Base-by-base conservation (phyloP, 495 filamentous ascomycete genomes). In the Usnea hakonensis region DNA sequence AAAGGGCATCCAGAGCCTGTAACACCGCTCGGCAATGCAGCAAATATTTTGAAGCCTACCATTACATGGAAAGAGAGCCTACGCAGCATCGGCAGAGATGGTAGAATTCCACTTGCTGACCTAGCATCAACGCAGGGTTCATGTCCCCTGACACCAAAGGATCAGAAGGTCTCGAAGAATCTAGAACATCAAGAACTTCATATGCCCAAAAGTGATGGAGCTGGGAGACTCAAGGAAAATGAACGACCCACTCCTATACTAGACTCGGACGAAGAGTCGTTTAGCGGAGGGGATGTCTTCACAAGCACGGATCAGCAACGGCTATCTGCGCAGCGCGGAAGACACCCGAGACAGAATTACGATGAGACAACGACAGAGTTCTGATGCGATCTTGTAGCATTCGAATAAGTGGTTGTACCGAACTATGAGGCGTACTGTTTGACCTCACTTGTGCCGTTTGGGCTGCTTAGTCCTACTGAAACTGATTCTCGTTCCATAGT, bases 251-350 rank as follows among this genome's bases (percentile, higher is more conserved):
- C 11, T 32, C 48, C 7, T 14, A 19, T 9, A 8, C 3, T 35
- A 36, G 59, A 44, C 35, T 61, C 55, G 37, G 64, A 62, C 17
- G 64, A 61, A 35, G 57, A 57, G 35, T 64, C 50, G n/a, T 66
- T 68, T 48, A 44, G 43, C 33, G 64, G 60, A 28, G 59, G 57
- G 32, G 60, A 68, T 28, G 54, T 68, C 35, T 66, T 68, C 46
- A 53, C 67, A 43, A 68, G 60, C 32, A 66, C 60, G 30, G 46
- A 68, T 41, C 63, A 65, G 48, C 46, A 56, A 50, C 58, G 57
- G 41, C 19, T 63, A 9, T 44, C 46, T 44, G 37, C 36, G 17
- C 10, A 58, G n/a, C 38, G 40, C 21, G 33, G 26, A 7, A 38
- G 41, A 44, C 14, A 13, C 32, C 26, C 46, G 26, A 41, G 55